Percentiles rank a stretch among this genome's conserved stretches.
Conservation (phyloP, 805 yeast species). For the Saccharomycopsis olivae region DNA sequence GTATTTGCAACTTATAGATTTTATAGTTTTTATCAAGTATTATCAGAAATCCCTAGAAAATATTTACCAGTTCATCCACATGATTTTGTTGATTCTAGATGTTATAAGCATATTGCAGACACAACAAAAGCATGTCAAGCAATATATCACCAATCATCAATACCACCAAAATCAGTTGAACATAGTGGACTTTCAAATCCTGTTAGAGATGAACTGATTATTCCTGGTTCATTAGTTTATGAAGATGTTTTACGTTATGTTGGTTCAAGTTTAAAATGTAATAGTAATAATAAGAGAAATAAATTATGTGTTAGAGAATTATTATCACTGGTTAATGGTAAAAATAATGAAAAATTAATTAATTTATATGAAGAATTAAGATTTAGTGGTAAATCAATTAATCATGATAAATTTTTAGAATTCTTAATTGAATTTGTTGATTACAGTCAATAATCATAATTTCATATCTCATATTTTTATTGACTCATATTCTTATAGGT, state of each 20-base stretch:
- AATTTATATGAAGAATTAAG: constrained; percentile 14
- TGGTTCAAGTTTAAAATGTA: constrained; percentile 8
- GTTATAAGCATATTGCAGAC: constrained; percentile 7
- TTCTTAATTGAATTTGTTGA: constrained; percentile 14
- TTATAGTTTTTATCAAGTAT: constrained; percentile 8
- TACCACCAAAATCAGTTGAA: constrained; percentile 8
- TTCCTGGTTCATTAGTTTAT: constrained; percentile 16
- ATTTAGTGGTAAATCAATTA: constrained; percentile 13
- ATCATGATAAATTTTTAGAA: constrained; percentile 15
- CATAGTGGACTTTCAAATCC: constrained; percentile 17
- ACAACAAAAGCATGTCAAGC: constrained; percentile 13
- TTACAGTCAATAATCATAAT: neutral
- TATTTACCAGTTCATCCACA: constrained; percentile 15
- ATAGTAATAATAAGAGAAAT: neutral
- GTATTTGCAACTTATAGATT: constrained; percentile 11
- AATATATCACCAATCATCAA: constrained; percentile 10
- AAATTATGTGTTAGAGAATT: constrained; percentile 13
- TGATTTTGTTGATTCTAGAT: constrained; percentile 5
- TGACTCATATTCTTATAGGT: no score
- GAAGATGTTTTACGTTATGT: constrained; percentile 17
- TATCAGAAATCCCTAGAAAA: constrained; percentile 15
- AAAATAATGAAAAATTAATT: no score
- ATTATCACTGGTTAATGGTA: constrained; percentile 1
- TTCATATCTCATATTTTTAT: neutral
- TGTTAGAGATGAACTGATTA: constrained; percentile 6